Evolutionary conservation across 2,329 filamentous ascomycete species (phyloP), one percentile per base, ranked within the genome.

Genomic region (Neopestalotiopsis sp.): DNA sequence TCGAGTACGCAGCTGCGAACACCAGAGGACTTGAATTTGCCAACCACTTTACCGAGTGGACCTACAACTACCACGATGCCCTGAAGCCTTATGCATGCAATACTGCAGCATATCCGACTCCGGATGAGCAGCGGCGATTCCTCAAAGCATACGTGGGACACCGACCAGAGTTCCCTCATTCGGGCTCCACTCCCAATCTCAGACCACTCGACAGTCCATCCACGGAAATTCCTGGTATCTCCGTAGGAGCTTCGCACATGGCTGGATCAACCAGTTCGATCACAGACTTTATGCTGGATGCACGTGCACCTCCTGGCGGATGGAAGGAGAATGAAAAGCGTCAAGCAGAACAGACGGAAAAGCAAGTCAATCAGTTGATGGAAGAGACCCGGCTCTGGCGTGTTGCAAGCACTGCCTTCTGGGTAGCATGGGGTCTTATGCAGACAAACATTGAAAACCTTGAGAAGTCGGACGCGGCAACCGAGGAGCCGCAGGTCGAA

Each of bases 1-100:
- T 99, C 76, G 96, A 99, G 77, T 99, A 99, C 78, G 93, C 96
- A 1, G 95, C 91, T 2, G 94, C 95, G 68, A 99, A 98, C 78
- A 86, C 91, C 0, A 90, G 90, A 0, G 96, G 94, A 1, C 86
- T 94, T 17, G 96, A 99, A 80, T 98, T 99, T 78, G 96, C 94
- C 69, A 99, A 99, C 79, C 96, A 99, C 81, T 99, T 99, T 81
- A 93, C 94, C 1, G 96, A 99, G 81, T 99, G 96, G 96, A 93
- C 94, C 74, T 98, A 98, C 85, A 95, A 99, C 81, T 99, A 99
- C 81, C 95, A 98, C 78, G 91, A 96, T 77, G 81, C 89, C 3
- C 82, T 84, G 34, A 82, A 81, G 40, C 84, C 94, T 0, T 90
- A 89, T 82, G 88, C 85, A 32, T 95, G 93, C 85, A 90, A 91